Evolutionary conservation across 2,329 filamentous ascomycete genomes (phyloP).

Genomic region (Neocatenulostroma microsporum): DNA sequence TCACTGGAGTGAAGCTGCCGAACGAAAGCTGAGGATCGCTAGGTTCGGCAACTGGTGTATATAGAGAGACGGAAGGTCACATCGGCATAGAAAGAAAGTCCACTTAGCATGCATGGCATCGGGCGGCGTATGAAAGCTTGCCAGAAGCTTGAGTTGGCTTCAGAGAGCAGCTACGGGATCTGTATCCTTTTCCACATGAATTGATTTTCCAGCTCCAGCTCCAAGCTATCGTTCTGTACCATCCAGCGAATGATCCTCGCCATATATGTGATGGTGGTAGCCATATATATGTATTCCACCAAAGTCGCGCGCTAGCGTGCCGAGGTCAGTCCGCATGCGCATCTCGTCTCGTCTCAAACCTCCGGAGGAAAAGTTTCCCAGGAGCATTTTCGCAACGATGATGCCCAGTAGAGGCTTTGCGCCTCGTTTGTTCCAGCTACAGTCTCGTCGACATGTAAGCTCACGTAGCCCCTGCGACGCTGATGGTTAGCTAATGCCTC

Average conservation of each 20-base stretch:
- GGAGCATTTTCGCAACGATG: constrained; percentile 26
- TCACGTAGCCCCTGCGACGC: too few species aligned
- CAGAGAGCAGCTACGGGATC: too few species aligned
- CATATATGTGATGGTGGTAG: too few species aligned
- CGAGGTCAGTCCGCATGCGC: too few species aligned
- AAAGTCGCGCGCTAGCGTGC: constrained; percentile 1
- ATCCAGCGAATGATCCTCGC: too few species aligned
- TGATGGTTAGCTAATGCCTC: too few species aligned
- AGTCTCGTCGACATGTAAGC: constrained; percentile 25
- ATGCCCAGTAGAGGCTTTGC: constrained; percentile 42
- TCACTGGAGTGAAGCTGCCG: constrained; percentile 52
- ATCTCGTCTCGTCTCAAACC: constrained; percentile 2
- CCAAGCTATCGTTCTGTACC: too few species aligned
- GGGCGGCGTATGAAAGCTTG: not conserved
- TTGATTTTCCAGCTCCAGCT: too few species aligned
- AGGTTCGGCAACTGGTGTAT: not conserved
- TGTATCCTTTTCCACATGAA: too few species aligned
- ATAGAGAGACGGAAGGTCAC: constrained; percentile 43
- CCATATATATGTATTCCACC: not conserved
- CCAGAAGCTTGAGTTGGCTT: too few species aligned
- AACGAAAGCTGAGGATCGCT: constrained; percentile 12
- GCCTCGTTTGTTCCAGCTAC: constrained; percentile 17
- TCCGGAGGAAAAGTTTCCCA: not conserved
- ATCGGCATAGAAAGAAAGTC: constrained; percentile 39
- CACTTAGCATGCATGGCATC: not conserved